Evolutionary conservation across 169 alveolate species (phyloP).

Genomic region (Plasmodium ovale): DNA sequence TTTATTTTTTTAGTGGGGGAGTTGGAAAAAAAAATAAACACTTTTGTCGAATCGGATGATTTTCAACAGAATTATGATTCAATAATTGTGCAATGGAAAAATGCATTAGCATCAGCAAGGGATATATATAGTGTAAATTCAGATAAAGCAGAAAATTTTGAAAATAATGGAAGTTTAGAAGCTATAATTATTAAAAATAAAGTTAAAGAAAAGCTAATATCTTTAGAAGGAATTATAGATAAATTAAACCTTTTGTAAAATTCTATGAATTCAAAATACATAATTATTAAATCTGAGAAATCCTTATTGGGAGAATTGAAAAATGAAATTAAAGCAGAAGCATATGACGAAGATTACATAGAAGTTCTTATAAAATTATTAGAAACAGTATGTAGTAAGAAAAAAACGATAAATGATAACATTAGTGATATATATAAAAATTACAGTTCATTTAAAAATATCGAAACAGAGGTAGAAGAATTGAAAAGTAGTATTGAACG

Average conservation of each 20-base stretch:
- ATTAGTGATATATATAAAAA: not conserved
- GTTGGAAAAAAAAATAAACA: not conserved
- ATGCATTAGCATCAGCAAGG: not conserved
- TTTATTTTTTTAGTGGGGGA: not conserved
- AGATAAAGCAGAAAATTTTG: not conserved
- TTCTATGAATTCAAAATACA: conserved; percentile 5
- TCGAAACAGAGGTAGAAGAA: not conserved
- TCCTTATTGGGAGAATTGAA: conserved; percentile 6
- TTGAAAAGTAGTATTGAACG: not conserved
- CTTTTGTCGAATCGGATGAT: not conserved
- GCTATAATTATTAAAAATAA: conserved; percentile 8
- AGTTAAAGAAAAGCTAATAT: conserved; percentile 6
- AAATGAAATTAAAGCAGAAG: not conserved
- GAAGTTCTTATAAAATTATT: conserved; percentile 1
- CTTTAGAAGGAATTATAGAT: not conserved
- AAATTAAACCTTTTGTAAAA: not conserved
- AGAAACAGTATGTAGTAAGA: conserved; percentile 1
- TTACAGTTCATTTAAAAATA: not conserved
- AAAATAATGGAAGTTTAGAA: conserved; percentile 7
- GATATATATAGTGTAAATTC: not conserved
- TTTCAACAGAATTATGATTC: not conserved
- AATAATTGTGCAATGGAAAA: not conserved
- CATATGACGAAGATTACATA: not conserved
- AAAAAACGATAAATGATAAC: not conserved
- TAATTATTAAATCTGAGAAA: conserved; percentile 13